Base-by-base conservation (phyloP, 2,329 filamentous ascomycete species). In the Monosporascus sp. region DNA sequence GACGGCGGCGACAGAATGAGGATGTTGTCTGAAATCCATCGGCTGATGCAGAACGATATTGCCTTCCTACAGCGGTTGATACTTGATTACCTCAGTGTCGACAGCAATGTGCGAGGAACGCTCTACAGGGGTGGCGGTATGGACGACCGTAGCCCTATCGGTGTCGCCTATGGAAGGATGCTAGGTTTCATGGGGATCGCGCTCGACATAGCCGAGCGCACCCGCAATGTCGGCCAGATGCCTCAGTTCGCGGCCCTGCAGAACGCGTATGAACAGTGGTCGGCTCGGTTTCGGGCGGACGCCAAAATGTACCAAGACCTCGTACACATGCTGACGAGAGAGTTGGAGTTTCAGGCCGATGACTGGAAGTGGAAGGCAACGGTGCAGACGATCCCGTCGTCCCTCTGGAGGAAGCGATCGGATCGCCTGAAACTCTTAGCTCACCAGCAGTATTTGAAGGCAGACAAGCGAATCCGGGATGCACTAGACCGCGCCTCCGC, bases 381-480 rank as follows among this genome's bases (percentile, higher is more conserved):
- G 0, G 54, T 65, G 46, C 4, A 49, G 14, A 44, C 51, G 17
- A 34, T 67, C 11, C 60, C 62, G 15, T 57, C 63, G 1, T 55
- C 55, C 3, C 47, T 48, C 20, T 63, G 55, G 59, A 60, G 56
- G 54, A 48, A 14, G n/a, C 31, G 38, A 1, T 18, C 49, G 1
- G 54, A 60, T 9, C 53, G 59, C 14, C 42, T 60, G 3, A 42
- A 51, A 14, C 48, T 53, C 17, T 47, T 64, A 15, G 64, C 60
- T 1, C 9, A 51, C 0, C 54, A 46, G 9, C 60, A 65, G 42
- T 67, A 63, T 31, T n/a, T 25, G 2, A 46, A 46, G n/a, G 27
- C 54, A 3, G 54, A 60, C 37, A 50, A 50, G 5, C 57, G 54
- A 11, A 56, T 68, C 31, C 65, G 63, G 6, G 9, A 34, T 0